Evolutionary conservation across 1,284 basidiomycete species (phyloP).

Genomic region (Ceratobasidium sp.): DNA sequence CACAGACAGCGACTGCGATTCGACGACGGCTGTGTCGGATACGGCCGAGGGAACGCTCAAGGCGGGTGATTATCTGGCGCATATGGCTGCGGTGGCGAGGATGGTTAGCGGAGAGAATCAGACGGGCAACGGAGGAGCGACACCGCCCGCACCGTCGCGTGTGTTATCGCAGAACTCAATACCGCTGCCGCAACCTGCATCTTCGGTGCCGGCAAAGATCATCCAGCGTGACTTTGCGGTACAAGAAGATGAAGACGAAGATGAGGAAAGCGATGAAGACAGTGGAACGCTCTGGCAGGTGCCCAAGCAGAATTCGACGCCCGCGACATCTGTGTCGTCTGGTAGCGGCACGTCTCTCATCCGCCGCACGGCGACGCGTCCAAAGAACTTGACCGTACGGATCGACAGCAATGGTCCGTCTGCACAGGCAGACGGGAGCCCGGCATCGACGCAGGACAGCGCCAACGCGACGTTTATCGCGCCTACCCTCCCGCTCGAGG

Average conservation of each 20-base stretch:
- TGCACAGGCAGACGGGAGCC: constrained; percentile 17
- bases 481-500: constrained; percentile 21
- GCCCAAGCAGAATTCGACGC: constrained; percentile 17
- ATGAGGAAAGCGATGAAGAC: constrained; percentile 42
- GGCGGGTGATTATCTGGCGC: constrained; percentile 20
- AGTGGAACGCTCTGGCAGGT: constrained; percentile 41
- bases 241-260: constrained; percentile 36
- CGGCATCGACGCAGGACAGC: constrained; percentile 28
- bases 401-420: constrained; percentile 21
- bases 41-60: constrained; percentile 21
- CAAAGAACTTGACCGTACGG: constrained; percentile 10
- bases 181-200: not conserved
- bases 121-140: not conserved
- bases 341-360: constrained; percentile 19
- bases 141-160: not conserved
- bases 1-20: constrained; percentile 24
- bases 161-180: not conserved
- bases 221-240: constrained; percentile 16
- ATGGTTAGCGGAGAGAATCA: constrained; percentile 20
- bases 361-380: constrained; percentile 18
- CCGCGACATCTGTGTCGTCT: constrained; percentile 11
- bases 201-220: not conserved
- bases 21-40: constrained; percentile 22
- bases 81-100: constrained; percentile 16
- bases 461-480: constrained; percentile 1